Conservation (phyloP, 2,329 filamentous ascomycete species). For the Aureobasidium sp. region DNA sequence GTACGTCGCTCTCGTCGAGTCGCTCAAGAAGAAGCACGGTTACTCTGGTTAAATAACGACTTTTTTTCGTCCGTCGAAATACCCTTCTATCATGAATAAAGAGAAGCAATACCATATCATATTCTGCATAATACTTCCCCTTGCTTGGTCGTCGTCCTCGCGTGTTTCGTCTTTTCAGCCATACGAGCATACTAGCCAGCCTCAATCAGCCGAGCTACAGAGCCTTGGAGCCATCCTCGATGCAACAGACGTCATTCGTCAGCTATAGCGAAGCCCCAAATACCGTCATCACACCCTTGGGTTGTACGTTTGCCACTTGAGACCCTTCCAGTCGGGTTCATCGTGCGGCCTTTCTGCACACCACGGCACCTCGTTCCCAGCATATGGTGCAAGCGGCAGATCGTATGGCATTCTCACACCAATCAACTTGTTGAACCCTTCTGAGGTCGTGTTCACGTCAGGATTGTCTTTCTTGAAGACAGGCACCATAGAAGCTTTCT, state of each 20-base stretch:
- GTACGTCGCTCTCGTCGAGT: constrained; percentile 67
- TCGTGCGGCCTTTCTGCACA: constrained; percentile 54
- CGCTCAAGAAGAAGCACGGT: constrained; percentile 61
- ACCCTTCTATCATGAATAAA: constrained; percentile 6
- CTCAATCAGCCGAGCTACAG: background rate
- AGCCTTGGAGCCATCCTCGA: background rate
- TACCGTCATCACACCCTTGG: background rate
- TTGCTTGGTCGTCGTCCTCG: background rate
- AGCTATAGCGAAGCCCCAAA: background rate
- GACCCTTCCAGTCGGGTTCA: constrained; percentile 54
- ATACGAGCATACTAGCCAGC: background rate
- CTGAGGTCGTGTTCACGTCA: constrained; percentile 13
- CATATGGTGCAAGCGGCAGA: constrained; percentile 62
- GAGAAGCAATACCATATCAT: constrained; percentile 4
- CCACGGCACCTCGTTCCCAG: constrained; percentile 61
- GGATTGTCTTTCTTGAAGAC: constrained; percentile 58
- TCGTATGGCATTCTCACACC: constrained; percentile 78
- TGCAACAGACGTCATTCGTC: background rate
- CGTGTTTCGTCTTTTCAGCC: background rate
- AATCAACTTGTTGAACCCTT: constrained; percentile 36
- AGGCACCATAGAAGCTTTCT: constrained; percentile 52
- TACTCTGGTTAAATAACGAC: constrained; percentile 43
- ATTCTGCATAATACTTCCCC: background rate
- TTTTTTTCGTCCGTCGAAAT: background rate
- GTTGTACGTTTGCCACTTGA: constrained; percentile 28